Conservation (phyloP, 768 basidiomycete species). For the Amanita inopinata region DNA sequence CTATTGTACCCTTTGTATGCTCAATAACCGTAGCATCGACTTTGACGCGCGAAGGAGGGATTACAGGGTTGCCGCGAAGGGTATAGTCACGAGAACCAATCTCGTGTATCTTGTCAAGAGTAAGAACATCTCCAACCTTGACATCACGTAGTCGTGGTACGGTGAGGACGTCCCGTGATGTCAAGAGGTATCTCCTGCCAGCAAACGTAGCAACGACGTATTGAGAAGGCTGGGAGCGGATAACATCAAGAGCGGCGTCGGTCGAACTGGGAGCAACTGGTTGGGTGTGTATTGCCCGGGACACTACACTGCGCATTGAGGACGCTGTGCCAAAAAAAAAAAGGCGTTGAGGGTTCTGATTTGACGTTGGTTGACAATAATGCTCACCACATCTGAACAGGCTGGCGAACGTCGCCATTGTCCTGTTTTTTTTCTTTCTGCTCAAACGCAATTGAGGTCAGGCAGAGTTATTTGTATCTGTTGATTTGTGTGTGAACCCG, state of each 20-base stretch:
- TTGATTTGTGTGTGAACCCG: too few species aligned
- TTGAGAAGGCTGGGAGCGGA: slow-evolving; percentile 85
- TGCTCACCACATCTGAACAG: slow-evolving; percentile 24
- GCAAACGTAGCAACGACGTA: slow-evolving; percentile 88
- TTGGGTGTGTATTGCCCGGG: slow-evolving; percentile 17
- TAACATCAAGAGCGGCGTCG: slow-evolving; percentile 63
- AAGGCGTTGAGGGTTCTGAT: background rate
- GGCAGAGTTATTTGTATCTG: slow-evolving; percentile 14
- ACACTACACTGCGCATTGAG: slow-evolving; percentile 11
- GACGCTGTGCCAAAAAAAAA: slow-evolving; percentile 8
- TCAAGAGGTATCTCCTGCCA: slow-evolving; percentile 80
- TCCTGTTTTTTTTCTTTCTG: slow-evolving; percentile 9
- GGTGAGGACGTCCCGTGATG: slow-evolving; percentile 87
- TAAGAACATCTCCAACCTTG: slow-evolving; percentile 75
- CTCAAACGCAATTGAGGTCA: background rate
- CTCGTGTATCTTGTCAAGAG: slow-evolving; percentile 82
- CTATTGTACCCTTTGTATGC: slow-evolving; percentile 93
- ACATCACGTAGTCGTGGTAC: slow-evolving; percentile 84
- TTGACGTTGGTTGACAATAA: too few species aligned
- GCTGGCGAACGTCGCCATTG: slow-evolving; percentile 20
- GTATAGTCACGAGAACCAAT: slow-evolving; percentile 94
- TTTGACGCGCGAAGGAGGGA: slow-evolving; percentile 56
- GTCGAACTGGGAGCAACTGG: slow-evolving; percentile 27
- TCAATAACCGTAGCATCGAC: slow-evolving; percentile 91
- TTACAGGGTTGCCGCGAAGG: slow-evolving; percentile 65